Evolutionary conservation across 1,284 basidiomycete species (phyloP).

Genomic region (Exobasidium cylindrosporum): DNA sequence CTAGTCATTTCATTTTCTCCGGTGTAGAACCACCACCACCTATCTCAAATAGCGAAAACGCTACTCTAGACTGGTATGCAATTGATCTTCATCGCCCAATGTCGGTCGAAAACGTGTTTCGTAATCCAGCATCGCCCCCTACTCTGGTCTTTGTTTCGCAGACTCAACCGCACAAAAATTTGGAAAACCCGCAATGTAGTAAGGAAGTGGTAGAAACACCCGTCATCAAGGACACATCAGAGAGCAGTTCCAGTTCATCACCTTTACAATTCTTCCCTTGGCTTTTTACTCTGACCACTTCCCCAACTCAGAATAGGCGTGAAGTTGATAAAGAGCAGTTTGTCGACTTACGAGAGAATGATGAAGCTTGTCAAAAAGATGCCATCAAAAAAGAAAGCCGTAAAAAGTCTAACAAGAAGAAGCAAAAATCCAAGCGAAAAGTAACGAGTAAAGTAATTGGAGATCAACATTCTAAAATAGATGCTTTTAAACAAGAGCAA

Average conservation of each 20-base stretch:
- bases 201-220: too few relatives aligned
- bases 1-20: neutral
- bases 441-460: too few relatives aligned
- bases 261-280: neutral
- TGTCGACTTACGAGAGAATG: too few relatives aligned
- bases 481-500: too few relatives aligned
- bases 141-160: neutral
- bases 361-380: too few relatives aligned
- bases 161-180: neutral
- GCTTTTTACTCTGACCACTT: neutral
- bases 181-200: neutral
- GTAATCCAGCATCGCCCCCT: neutral
- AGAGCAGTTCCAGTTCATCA: neutral
- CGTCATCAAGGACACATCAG: too few relatives aligned
- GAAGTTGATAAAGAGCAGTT: too few relatives aligned
- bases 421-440: too few relatives aligned
- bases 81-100: neutral
- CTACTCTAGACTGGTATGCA: neutral
- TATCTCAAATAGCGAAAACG: neutral
- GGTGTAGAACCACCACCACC: neutral
- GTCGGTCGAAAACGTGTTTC: neutral
- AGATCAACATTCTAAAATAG: too few relatives aligned
- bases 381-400: too few relatives aligned
- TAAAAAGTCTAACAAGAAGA: too few relatives aligned
- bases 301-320: too few relatives aligned